Evolutionary conservation across 257 asterid species (phyloP), one percentile per base, ranked within the genome.

Genomic region (Jaltomata sinuosa): DNA sequence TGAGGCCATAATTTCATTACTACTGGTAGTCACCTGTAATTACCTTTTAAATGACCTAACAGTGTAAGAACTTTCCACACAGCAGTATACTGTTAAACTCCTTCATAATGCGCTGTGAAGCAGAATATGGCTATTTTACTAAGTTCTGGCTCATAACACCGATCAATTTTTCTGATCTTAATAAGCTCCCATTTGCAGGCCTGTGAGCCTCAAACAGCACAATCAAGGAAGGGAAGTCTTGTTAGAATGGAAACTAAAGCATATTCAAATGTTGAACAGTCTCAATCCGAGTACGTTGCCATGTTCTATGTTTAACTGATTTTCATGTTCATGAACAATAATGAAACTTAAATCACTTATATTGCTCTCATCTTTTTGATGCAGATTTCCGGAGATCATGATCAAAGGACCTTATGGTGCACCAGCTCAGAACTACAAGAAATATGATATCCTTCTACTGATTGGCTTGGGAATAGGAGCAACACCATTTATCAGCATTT

Each of bases 391-490:
- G 1, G 38, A 79, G 64, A 92, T 94, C 21, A n/a, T 88, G 57
- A 89, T 94, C 22, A 96, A 91, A 89, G 99, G 99, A 18, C 98
- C 99, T 3, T 96, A 93, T 36, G 98, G 98, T 0, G 99, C 99
- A 29, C 98, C 99, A 8, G 97, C 99, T 11, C 99, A 96, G 89
- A 88, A 93, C 74, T 96, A 94, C 93, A 93, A 88, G 92, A 94
- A 93, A 81, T 94, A 89, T 12, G 98, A 94, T 87, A 86, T 91
- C 64, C 95, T 96, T 84, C 87, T 96, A 79, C 95, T 96, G 15
- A 83, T 96, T 34, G 99, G 99, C 72, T 85, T 96, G 86, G 98
- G 99, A n/a, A 94, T 94, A 7, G 98, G 99, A 79, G 99, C 98
- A 69, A 96, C 99, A 12, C 98, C 99, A 34, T 92, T 96, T 65